These are phyloP conservation scores for Glutinoglossum americanum DNA, from an alignment of 495 filamentous ascomycete genomes.

Conservation along the genomic window DNA sequence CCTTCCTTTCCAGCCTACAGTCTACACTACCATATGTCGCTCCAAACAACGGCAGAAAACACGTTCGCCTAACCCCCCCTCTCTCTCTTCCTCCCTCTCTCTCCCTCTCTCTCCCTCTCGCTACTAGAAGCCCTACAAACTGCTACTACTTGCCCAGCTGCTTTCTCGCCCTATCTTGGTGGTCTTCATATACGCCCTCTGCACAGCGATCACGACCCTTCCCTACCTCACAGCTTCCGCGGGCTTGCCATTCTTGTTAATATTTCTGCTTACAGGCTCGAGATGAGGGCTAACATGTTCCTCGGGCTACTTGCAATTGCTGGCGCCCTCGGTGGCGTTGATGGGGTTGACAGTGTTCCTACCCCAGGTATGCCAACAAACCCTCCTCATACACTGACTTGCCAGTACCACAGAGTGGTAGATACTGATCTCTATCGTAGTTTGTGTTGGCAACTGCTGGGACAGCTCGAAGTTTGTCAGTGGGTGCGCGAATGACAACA, in stretches of 20 bases:
- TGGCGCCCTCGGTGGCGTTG: neutral
- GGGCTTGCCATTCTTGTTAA: neutral
- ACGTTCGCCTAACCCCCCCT: neutral
- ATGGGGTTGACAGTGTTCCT: neutral
- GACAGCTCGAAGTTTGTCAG: conserved; percentile 21
- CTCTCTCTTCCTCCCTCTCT: neutral
- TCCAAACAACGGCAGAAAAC: neutral
- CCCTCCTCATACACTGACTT: neutral
- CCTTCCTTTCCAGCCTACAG: neutral
- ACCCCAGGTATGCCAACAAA: neutral
- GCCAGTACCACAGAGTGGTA: neutral
- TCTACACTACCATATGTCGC: neutral
- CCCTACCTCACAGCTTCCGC: neutral
- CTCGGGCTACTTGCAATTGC: neutral
- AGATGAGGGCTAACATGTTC: neutral
- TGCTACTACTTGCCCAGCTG: neutral
- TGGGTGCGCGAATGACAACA: conserved; percentile 11
- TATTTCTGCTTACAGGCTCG: neutral
- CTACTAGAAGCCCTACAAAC: neutral
- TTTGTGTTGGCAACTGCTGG: conserved; percentile 16
- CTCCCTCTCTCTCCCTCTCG: neutral
- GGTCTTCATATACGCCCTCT: neutral
- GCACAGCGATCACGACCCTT: neutral
- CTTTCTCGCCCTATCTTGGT: neutral
- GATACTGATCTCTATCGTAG: neutral